Evolutionary conservation across 2,329 filamentous ascomycete species (phyloP), one percentile per base, ranked within the genome.

Genomic region (Huntiella abstrusa): DNA sequence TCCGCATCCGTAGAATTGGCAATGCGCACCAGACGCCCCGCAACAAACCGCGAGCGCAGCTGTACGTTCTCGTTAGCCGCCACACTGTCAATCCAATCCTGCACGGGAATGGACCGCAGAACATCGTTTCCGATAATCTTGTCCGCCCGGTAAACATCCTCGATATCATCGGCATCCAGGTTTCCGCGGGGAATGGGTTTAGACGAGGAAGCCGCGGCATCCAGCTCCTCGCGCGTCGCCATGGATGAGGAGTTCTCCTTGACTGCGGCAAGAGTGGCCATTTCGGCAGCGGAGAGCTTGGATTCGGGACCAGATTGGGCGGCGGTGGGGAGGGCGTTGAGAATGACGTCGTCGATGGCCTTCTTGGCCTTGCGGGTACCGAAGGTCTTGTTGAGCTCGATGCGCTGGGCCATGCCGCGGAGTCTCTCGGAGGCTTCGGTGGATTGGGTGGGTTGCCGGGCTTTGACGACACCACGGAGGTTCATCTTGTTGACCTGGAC

Each of bases 281-380:
- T 62, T 41, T 74, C 68, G 3, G 71, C 67, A 33, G 69, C 62
- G 48, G 72, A 70, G 37, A 77, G 64, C 53, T 71, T 70, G 33
- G 63, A 62, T n/a, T 66, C 62, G 47, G 57, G 59, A 38, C 57
- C 58, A 33, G 60, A 57, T 16, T 36, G 34, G 16, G 59, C 56
- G 55, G 59, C 58, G 37, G 66, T 60, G 37, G 62, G 63, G 53
- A 88, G 84, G 13, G 80, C 80, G 56, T 87, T 86, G 54, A 82
- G 70, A 2, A 76, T 75, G 52, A 73, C 68, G 47, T 77, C 72
- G 22, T 70, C 68, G 53, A 91, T 75, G 1, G 75, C 80, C 63
- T 87, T 88, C 67, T 78, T 81, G 16, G 83, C 80, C 62, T 87
- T 88, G 65, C 83, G 86, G 19, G 83, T 88, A 59, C 84, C 84